Evolutionary conservation across 345 rosid genomes (phyloP).

Genomic region (Dipteronia sinensis): DNA sequence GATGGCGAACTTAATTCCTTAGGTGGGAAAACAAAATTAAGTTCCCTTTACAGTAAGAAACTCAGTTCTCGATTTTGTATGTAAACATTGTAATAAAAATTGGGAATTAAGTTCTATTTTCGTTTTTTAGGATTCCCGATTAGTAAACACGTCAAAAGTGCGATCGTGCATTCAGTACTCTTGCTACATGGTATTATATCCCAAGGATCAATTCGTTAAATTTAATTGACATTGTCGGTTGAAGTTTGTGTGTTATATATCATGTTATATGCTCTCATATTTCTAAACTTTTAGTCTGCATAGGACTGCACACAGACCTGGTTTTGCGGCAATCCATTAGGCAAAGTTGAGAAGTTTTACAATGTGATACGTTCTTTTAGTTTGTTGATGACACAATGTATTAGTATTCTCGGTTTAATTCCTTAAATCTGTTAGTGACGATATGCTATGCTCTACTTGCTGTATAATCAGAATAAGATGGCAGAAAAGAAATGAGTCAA

Average conservation of each 20-base stretch:
- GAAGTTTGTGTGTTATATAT: neutral
- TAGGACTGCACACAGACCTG: neutral
- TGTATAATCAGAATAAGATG: neutral
- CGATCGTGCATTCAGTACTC: neutral
- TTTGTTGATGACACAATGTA: neutral
- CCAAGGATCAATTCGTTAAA: neutral
- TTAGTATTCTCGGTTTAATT: neutral
- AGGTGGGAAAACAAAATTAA: too few relatives aligned
- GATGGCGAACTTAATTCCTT: too few relatives aligned
- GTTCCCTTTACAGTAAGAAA: too few relatives aligned
- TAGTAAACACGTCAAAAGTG: too few relatives aligned
- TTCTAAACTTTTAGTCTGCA: neutral
- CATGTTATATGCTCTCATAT: neutral
- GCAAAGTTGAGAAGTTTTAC: neutral
- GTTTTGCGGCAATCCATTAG: neutral
- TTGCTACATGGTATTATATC: neutral
- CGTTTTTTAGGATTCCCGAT: too few relatives aligned
- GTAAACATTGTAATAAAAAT: too few relatives aligned
- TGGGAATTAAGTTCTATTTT: too few relatives aligned
- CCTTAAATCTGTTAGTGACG: neutral
- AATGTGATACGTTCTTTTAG: neutral
- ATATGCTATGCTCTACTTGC: neutral
- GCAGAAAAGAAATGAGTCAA: neutral
- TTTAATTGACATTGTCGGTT: neutral
- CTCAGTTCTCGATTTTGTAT: too few relatives aligned